Percentiles rank a stretch among this genome's conserved stretches.
Evolutionary conservation across 2,329 filamentous ascomycete genomes (phyloP).

Genomic region (Ophiocordyceps camponoti-rufipedis): DNA sequence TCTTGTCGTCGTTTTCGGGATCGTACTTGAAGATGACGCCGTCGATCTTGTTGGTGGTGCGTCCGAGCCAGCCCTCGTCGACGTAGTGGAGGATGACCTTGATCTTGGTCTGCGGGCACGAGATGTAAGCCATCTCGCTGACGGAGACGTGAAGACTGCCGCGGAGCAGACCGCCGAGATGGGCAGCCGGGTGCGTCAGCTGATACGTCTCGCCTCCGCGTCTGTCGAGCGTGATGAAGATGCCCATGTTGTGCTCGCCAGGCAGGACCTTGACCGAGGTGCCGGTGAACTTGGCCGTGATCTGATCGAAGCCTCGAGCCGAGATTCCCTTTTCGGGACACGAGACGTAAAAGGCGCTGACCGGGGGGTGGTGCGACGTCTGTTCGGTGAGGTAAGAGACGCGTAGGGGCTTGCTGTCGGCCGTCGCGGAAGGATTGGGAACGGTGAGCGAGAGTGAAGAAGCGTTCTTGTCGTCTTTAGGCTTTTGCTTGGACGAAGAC

Average conservation of each 20-base stretch:
- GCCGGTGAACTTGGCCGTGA: slow-evolving; percentile 94
- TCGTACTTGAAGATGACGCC: slow-evolving; percentile 86
- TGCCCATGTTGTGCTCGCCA: slow-evolving; percentile 85
- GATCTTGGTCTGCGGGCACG: slow-evolving; percentile 73
- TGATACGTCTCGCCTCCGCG: slow-evolving; percentile 82
- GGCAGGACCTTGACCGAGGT: slow-evolving; percentile 84
- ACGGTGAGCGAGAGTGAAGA: slow-evolving; percentile 33
- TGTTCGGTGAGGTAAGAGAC: slow-evolving; percentile 95
- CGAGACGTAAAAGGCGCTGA: slow-evolving; percentile 87
- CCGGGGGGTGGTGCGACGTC: slow-evolving; percentile 92
- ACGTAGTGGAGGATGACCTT: slow-evolving; percentile 88
- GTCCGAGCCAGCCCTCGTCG: slow-evolving; percentile 88
- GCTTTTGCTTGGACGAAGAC: slow-evolving; percentile 24
- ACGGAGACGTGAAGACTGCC: slow-evolving; percentile 83
- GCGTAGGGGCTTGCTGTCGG: slow-evolving; percentile 38
- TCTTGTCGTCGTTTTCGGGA: slow-evolving; percentile 66
- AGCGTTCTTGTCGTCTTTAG: slow-evolving; percentile 24
- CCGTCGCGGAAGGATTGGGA: slow-evolving; percentile 21
- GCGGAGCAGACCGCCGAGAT: slow-evolving; percentile 71
- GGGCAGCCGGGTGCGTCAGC: slow-evolving; percentile 84
- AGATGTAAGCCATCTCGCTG: slow-evolving; percentile 74
- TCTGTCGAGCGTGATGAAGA: slow-evolving; percentile 75
- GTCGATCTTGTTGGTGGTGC: slow-evolving; percentile 77
- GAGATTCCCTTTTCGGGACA: slow-evolving; percentile 81
- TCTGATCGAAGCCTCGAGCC: slow-evolving; percentile 84